phyloP scores from a whole-genome alignment of 139 green algal species.

The Zygnema circumcarinatum region DNA sequence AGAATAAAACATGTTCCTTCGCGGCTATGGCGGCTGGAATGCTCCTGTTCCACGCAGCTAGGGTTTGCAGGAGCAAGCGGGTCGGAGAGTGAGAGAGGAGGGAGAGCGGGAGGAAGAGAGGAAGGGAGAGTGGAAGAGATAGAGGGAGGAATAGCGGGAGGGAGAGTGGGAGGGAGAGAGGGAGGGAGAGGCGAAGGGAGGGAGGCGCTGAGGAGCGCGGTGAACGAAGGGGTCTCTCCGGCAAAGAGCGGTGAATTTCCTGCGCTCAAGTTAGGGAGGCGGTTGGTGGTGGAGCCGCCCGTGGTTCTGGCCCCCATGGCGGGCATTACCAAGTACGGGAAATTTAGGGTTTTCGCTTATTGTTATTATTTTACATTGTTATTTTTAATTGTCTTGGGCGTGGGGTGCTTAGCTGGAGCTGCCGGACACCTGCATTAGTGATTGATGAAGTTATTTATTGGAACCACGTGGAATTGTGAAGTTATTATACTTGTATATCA shows the following conservation, averaged over 20 bases:
- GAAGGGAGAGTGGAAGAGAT: background rate
- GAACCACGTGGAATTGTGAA: background rate
- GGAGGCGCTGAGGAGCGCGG: background rate
- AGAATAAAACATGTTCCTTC: too few species aligned
- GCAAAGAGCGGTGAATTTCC: conserved; percentile 13
- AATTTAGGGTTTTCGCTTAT: too few species aligned
- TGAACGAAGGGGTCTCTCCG: background rate
- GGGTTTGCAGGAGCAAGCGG: too few species aligned
- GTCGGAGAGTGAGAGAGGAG: too few species aligned
- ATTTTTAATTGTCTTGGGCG: background rate
- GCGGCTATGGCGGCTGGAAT: too few species aligned
- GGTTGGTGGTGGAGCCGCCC: background rate
- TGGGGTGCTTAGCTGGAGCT: too few species aligned
- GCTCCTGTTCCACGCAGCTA: too few species aligned
- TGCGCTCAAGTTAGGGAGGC: background rate
- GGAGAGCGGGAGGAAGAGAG: too few species aligned
- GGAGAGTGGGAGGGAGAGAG: background rate
- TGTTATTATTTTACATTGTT: background rate
- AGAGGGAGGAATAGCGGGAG: background rate
- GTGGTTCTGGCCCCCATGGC: conserved; percentile 39
- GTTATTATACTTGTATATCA: background rate
- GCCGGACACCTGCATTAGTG: too few species aligned
- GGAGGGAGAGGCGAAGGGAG: background rate
- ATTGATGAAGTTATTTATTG: too few species aligned
- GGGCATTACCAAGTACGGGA: conserved; percentile 28